Percentiles rank a stretch among this genome's conserved stretches.
Conservation (phyloP, 208 protist genomes). For the Wallacemonas collosoma region DNA sequence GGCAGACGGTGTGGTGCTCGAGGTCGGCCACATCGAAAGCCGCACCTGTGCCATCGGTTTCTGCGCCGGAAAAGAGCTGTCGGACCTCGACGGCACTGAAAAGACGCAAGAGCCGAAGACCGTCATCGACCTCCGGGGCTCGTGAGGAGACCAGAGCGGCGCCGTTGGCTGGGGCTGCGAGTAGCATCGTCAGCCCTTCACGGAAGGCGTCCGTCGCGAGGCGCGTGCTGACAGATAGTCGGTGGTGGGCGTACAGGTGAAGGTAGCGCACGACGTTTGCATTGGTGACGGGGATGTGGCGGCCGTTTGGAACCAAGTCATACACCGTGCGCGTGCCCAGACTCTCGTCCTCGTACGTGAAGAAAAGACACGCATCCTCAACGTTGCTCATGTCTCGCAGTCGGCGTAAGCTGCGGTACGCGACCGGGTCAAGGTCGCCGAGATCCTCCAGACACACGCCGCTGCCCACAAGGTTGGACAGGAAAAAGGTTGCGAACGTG, state of each 20-base stretch:
- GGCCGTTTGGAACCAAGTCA: constrained; percentile 43
- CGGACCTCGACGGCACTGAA: constrained; percentile 46
- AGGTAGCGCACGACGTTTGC: constrained; percentile 54
- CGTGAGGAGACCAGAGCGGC: neutral
- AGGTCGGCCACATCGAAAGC: constrained; percentile 53
- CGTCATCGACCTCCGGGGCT: neutral
- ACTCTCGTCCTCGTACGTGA: constrained; percentile 21
- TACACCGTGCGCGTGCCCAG: constrained; percentile 17
- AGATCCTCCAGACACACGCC: constrained; percentile 58
- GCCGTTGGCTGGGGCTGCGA: neutral
- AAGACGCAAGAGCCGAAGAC: constrained; percentile 17
- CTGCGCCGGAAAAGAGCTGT: constrained; percentile 31
- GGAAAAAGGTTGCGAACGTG: constrained; percentile 56
- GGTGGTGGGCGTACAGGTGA: constrained; percentile 36
- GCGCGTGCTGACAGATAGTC: constrained; percentile 43
- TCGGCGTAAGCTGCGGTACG: constrained; percentile 36
- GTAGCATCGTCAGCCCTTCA: neutral
- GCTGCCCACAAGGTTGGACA: constrained; percentile 30
- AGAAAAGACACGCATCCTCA: constrained; percentile 32
- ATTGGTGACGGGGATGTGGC: constrained; percentile 44
- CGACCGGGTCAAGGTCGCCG: constrained; percentile 34
- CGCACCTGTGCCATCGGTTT: neutral
- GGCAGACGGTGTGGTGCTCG: constrained; percentile 36
- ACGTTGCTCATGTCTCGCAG: constrained; percentile 36
- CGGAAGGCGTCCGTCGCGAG: constrained; percentile 10